Evolutionary conservation across 768 basidiomycete genomes (phyloP), one percentile per base, ranked within the genome.

Genomic region (Termitomyces sp.): DNA sequence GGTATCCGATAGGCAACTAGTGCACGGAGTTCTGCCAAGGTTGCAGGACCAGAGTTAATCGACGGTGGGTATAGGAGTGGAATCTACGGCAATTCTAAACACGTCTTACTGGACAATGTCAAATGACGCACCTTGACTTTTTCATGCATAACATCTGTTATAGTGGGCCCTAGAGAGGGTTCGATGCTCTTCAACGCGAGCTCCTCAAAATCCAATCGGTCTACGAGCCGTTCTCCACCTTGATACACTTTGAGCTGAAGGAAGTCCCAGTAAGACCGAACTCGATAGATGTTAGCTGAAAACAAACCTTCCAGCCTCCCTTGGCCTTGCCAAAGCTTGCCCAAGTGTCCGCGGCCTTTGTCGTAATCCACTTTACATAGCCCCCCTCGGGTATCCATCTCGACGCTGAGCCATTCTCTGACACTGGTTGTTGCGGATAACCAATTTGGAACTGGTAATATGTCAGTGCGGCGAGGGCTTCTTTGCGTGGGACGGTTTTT

Each of bases 131-230:
- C 48, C 52, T 47, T 59, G 24, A 48, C 53, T 12, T 58, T 60
- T 43, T 40, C 57, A 26, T 61, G 58, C 58, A 63, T 47, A 69
- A 64, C 50, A 64, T 61, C 49, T 32, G 69, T 62, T 13, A 82
- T 57, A 0, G 74, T 68, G n/a, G 88, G 88, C 0, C 84, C 87
- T 48, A 87, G 64, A 10, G 86, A 82, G 18, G 88, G 84, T 64
- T 92, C 86, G 33, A 93, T 72, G 33, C 81, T 78, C 69, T 88
- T 88, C 64, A 93, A 75, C 8, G 84, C 85, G 36, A 87, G 76
- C 68, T 93, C 90, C 69, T 92, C 91, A 62, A 91, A 92, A 52
- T 91, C 91, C 60, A 91, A 75, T 22, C 80, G 76, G 69, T 91
- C 87, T 22, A 86, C 75, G 2, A 90, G 68, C 22, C 81, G 81